These are phyloP conservation scores for Cokeromyces recurvatus DNA, from an alignment of 371 early-diverging fungal genomes.

Conservation along the genomic window DNA sequence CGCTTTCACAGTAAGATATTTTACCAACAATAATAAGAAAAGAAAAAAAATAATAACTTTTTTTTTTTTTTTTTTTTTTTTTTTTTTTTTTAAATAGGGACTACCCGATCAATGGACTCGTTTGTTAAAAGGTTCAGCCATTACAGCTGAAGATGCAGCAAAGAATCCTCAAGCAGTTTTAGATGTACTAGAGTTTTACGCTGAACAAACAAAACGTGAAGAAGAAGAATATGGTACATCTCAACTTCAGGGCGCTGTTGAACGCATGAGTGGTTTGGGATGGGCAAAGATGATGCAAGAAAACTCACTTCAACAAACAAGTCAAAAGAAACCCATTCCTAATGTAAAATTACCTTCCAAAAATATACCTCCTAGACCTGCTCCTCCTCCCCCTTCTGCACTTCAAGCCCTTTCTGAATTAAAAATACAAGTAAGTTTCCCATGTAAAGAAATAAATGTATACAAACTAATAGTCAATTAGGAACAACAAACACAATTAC, in stretches of 20 bases:
- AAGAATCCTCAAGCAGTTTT: constrained; percentile 97
- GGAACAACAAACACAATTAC: background rate
- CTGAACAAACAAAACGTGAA: constrained; percentile 67
- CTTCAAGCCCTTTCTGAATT: constrained; percentile 8
- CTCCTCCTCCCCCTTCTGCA: constrained; percentile 18
- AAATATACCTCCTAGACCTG: constrained; percentile 17
- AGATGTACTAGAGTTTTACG: constrained; percentile 95
- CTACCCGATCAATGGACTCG: constrained; percentile 92
- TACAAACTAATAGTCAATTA: background rate
- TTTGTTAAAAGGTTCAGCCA: constrained; percentile 84
- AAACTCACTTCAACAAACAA: constrained; percentile 1
- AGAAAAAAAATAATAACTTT: background rate
- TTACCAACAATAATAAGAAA: no score
- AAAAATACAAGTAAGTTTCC: constrained; percentile 6
- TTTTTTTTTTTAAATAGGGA: constrained; percentile 50
- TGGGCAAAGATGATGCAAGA: constrained; percentile 29
- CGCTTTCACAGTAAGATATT: constrained; percentile 71
- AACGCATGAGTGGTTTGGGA: constrained; percentile 20
- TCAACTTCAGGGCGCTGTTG: constrained; percentile 24
- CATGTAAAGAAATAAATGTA: background rate
- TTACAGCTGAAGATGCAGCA: constrained; percentile 92
- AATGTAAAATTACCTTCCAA: constrained; percentile 18
- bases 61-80: background rate
- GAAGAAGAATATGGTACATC: constrained; percentile 46
- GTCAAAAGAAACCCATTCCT: background rate